Evolutionary conservation across 2,329 filamentous ascomycete genomes (phyloP), one percentile per base, ranked within the genome.

Genomic region (Pseudocercospora ulei): DNA sequence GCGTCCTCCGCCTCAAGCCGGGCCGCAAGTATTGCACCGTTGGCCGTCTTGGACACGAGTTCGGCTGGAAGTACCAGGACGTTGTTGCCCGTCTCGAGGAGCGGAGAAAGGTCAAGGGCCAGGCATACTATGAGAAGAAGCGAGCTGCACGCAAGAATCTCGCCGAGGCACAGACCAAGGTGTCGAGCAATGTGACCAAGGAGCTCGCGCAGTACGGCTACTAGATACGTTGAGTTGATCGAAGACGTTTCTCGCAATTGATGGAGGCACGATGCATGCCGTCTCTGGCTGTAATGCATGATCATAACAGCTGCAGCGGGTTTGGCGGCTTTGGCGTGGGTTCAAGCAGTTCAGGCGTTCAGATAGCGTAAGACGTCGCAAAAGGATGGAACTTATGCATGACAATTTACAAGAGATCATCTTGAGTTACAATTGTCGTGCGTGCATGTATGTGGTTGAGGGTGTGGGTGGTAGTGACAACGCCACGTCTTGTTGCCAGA

Each of bases 11-110:
- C 68, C 76, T 98, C 67, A 92, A 95, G 78, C 90, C 90, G 62
- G 90, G 90, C 65, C 86, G 90, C 76, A 98, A 98, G 80, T 98
- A 93, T 84, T 98, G 90, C 83, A 93, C 87, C 55, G 88, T 98
- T 59, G 90, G 90, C 60, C 80, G 90, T 72, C 75, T 98, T 65
- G 90, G 84, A 70, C 87, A 95, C 72, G 90, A 98, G 76, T 90
- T 96, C 64, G 90, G 90, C 73, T 98, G 90, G 90, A 98, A 98
- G 76, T 96, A 98, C 82, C 83, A 95, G 78, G 88, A 95, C 67
- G 87, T 98, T 65, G 90, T 98, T 72, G 82, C 57, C 62, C 96
- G 90, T 72, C 79, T 98, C 64, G 90, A 98, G 78, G 90, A 98
- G 79, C 80, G 88, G 72, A 84, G 90, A 76, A 98, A 98, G 78